Evolutionary conservation across 495 filamentous ascomycete genomes (phyloP).

Genomic region (Chaetomium fimeti): DNA sequence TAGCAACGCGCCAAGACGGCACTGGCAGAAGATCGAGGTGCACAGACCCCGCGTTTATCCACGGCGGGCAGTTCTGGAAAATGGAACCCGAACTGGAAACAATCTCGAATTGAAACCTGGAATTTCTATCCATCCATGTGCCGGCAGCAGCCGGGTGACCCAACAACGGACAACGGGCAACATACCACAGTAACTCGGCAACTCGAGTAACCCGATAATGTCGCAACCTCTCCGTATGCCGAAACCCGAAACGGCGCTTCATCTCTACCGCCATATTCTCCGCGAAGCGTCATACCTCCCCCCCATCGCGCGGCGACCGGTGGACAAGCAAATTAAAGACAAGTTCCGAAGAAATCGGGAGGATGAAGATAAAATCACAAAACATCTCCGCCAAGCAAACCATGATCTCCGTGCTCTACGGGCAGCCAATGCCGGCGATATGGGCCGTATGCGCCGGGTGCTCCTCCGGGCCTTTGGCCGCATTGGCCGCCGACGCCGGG

Average conservation of each 20-base stretch:
- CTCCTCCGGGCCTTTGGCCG: constrained; percentile 72
- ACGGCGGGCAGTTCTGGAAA: too few relatives aligned
- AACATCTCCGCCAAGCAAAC: constrained; percentile 33
- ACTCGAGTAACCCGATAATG: constrained; percentile 21
- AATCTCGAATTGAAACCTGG: too few relatives aligned
- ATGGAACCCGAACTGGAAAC: too few relatives aligned
- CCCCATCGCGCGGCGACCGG: constrained; percentile 58
- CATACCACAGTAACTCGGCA: too few relatives aligned
- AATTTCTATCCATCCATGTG: too few relatives aligned
- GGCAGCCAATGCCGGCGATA: constrained; percentile 57
- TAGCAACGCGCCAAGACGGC: background rate
- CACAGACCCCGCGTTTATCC: too few relatives aligned
- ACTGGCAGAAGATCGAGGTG: too few relatives aligned
- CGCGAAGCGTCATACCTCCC: constrained; percentile 86
- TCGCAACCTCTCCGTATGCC: constrained; percentile 30
- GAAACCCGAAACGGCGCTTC: constrained; percentile 48
- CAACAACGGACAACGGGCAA: background rate
- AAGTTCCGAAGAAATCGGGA: constrained; percentile 51
- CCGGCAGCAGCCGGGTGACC: too few relatives aligned
- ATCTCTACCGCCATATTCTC: constrained; percentile 73
- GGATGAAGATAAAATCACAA: constrained; percentile 8
- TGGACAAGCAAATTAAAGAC: constrained; percentile 55
- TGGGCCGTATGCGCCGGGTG: constrained; percentile 59
- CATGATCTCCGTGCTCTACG: constrained; percentile 42
- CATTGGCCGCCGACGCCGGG: constrained; percentile 62